Evolutionary conservation across 2,329 filamentous ascomycete species (phyloP).

Genomic region (Diaporthe nobilis): DNA sequence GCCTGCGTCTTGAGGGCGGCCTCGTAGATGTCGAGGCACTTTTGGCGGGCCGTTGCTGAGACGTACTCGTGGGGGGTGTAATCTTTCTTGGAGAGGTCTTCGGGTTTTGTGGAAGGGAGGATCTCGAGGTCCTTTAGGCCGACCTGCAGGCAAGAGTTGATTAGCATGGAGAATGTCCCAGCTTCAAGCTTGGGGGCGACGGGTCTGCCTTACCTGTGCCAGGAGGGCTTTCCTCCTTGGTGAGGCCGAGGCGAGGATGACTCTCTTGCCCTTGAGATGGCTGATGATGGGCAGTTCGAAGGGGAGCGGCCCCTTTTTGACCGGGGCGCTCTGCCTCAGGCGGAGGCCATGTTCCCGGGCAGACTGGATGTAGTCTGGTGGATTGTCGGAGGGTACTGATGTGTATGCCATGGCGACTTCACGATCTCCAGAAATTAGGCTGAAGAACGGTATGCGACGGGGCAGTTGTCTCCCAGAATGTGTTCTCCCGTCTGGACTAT

Average conservation of each 20-base stretch:
- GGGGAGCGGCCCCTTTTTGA: conserved; percentile 70
- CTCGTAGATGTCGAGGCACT: conserved; percentile 81
- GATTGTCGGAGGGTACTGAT: conserved; percentile 54
- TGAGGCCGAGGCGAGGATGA: conserved; percentile 92
- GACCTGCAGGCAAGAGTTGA: conserved; percentile 65
- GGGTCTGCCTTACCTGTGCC: conserved; percentile 66
- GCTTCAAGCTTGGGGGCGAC: neutral
- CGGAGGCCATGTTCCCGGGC: conserved; percentile 55
- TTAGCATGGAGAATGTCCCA: neutral
- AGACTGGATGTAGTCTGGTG: conserved; percentile 62
- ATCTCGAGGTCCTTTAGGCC: conserved; percentile 88
- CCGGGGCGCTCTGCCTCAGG: conserved; percentile 54
- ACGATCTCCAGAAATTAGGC: conserved; percentile 17
- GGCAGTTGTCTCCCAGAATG: neutral
- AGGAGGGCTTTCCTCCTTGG: conserved; percentile 88
- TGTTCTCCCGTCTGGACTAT: neutral
- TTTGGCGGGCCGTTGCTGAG: conserved; percentile 85
- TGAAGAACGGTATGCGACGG: neutral
- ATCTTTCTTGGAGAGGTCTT: conserved; percentile 83
- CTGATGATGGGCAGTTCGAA: conserved; percentile 85
- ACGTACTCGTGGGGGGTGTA: conserved; percentile 93
- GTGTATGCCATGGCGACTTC: conserved; percentile 40
- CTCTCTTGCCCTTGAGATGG: conserved; percentile 81
- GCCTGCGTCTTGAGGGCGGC: conserved; percentile 58
- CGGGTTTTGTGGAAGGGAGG: conserved; percentile 84